phyloP scores from a whole-genome alignment of 2,329 filamentous ascomycete species.

The Cercospora sojina region DNA sequence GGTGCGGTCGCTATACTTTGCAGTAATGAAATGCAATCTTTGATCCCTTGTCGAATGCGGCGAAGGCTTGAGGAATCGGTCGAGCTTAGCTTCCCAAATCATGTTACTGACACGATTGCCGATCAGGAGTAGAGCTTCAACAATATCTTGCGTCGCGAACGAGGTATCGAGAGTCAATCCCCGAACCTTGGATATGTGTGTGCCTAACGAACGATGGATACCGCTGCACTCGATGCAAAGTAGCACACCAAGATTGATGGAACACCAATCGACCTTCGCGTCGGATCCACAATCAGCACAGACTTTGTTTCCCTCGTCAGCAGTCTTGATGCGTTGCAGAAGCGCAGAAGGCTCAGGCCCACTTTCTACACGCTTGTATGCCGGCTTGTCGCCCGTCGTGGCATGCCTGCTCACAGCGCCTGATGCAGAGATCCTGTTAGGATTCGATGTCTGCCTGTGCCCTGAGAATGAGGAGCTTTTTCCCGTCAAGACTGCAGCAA shows the following conservation, averaged over 20 bases:
- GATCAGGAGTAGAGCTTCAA: constrained; percentile 86
- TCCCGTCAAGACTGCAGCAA: constrained; percentile 87
- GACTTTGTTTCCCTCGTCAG: constrained; percentile 87
- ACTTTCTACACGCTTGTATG: constrained; percentile 66
- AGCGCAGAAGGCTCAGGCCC: constrained; percentile 78
- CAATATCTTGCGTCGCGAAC: constrained; percentile 94
- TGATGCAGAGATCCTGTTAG: constrained; percentile 41
- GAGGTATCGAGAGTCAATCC: constrained; percentile 93
- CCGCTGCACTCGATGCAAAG: constrained; percentile 98
- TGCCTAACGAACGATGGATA: constrained; percentile 92
- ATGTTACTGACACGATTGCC: constrained; percentile 95
- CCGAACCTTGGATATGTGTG: constrained; percentile 95
- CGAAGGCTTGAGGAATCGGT: constrained; percentile 69
- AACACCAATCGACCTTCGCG: constrained; percentile 96
- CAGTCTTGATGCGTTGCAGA: constrained; percentile 80
- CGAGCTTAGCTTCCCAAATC: constrained; percentile 88
- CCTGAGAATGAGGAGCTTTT: constrained; percentile 75
- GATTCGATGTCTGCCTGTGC: constrained; percentile 50
- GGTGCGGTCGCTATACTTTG: constrained; percentile 84
- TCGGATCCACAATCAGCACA: constrained; percentile 93
- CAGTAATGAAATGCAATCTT: constrained; percentile 88
- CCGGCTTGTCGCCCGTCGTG: constrained; percentile 85
- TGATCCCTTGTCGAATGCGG: constrained; percentile 83
- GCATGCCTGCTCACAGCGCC: constrained; percentile 75
- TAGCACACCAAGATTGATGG: constrained; percentile 93